Evolutionary conservation across 2,329 filamentous ascomycete species (phyloP).

Genomic region (Alternaria postmessia): DNA sequence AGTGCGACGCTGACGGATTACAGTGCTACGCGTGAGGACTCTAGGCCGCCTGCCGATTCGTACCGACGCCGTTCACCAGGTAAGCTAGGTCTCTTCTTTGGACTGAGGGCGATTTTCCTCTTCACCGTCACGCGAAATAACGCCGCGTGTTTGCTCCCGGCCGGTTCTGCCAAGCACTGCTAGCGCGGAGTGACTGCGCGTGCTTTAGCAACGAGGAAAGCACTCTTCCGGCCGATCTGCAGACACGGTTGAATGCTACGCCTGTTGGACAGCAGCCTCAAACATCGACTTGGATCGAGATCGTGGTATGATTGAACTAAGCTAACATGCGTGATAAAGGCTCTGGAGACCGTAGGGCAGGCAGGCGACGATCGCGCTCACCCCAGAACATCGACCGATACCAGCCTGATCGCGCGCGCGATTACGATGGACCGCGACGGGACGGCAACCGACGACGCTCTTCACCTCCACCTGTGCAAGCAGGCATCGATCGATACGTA

Average conservation of each 20-base stretch:
- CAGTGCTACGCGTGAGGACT: constrained; percentile 59
- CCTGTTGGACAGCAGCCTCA: not conserved
- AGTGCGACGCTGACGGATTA: constrained; percentile 24
- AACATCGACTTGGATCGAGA: not conserved
- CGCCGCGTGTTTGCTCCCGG: not conserved
- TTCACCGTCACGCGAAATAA: not conserved
- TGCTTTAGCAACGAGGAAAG: not conserved
- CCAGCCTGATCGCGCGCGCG: constrained; percentile 73
- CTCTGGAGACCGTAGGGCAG: constrained; percentile 42
- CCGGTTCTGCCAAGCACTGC: constrained; percentile 4
- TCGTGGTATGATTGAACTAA: not conserved
- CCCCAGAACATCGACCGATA: constrained; percentile 77
- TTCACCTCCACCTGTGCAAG: constrained; percentile 66
- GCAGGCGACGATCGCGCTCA: constrained; percentile 71
- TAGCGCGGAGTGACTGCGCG: constrained; percentile 2
- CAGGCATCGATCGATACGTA: constrained; percentile 85
- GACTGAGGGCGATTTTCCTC: not conserved
- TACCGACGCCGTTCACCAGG: constrained; percentile 73
- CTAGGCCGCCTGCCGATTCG: constrained; percentile 57
- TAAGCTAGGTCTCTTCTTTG: constrained; percentile 53
- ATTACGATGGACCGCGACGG: constrained; percentile 69
- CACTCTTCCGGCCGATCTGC: not conserved
- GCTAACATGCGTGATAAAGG: constrained; percentile 21
- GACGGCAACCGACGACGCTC: constrained; percentile 69
- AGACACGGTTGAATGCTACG: not conserved